These are phyloP conservation scores for Bassia scoparia DNA, from an alignment of 148 eudicot species.

Conservation along the genomic window DNA sequence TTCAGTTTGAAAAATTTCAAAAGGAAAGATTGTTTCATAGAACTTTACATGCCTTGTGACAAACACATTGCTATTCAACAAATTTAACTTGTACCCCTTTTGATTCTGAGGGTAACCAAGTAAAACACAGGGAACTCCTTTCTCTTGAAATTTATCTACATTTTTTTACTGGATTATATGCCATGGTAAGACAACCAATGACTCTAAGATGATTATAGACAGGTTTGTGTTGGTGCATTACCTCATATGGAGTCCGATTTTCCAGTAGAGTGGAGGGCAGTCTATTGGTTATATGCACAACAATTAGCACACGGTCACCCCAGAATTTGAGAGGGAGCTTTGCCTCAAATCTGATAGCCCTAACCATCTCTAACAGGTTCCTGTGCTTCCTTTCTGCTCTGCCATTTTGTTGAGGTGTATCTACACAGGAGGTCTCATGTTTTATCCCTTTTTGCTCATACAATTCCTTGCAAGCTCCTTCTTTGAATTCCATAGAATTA, in stretches of 20 bases:
- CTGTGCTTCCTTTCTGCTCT: not conserved
- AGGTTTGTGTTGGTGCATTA: not conserved
- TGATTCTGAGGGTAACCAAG: too few relatives aligned
- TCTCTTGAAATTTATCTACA: too few relatives aligned
- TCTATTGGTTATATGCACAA: not conserved
- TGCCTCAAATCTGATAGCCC: not conserved
- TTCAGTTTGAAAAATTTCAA: too few relatives aligned
- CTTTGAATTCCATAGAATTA: not conserved
- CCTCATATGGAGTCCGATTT: not conserved
- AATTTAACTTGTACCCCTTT: too few relatives aligned
- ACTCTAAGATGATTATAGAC: not conserved
- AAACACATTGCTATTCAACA: too few relatives aligned
- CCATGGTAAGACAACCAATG: not conserved
- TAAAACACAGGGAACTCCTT: too few relatives aligned
- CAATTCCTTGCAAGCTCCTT: not conserved
- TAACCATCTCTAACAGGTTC: not conserved
- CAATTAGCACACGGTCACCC: not conserved
- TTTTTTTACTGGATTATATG: not conserved
- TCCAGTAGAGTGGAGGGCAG: not conserved
- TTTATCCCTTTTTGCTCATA: not conserved
- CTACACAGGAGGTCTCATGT: not conserved
- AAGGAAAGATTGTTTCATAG: too few relatives aligned
- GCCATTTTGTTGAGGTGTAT: not conserved
- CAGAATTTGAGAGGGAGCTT: not conserved
- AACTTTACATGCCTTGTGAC: too few relatives aligned